Evolutionary conservation across 2,329 filamentous ascomycete species (phyloP), one percentile per base, ranked within the genome.

Genomic region (Metarhizium robertsii): DNA sequence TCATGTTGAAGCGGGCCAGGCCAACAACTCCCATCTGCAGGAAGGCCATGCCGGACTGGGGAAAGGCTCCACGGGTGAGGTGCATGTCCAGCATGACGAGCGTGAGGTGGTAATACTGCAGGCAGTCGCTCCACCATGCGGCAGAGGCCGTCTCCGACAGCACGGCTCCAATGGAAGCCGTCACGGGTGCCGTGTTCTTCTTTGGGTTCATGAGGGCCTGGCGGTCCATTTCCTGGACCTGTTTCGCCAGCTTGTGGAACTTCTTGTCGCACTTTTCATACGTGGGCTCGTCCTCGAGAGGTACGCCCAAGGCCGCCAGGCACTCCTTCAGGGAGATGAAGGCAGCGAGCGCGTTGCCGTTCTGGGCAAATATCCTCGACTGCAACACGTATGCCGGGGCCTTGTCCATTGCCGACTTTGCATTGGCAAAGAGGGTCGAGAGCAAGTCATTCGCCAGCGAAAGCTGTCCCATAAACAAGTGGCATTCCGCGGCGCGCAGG

Each of bases 361-460:
- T 79, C 64, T 92, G 84, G 1, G 87, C 83, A 63, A 85, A 83
- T 49, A 96, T 86, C 52, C 90, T 83, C 6, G 89, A 91, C 66
- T 90, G 85, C 40, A 96, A 75, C 45, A 96, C 86, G 73, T 87
- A 95, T 0, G 90, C 89, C 8, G 88, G 86, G 1, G 89, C 88
- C 71, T 90, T 94, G 69, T 95, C 91, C 6, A 88, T 79, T 0
- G 88, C 73, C 18, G 84, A 84, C 60, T 80, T 85, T 0, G 88
- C 89, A 62, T 88, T 80, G 36, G 73, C 69, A 62, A 94, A 88
- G 5, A 95, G 82, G 2, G 80, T 81, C 25, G 81, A 71, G 13
- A 96, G 79, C n/a, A 92, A 72, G 32, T 77, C 74, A 46, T 85
- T 79, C 25, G 90, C 88, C 53, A 86, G 79, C 1, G 79, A 74